Conservation (phyloP, 495 filamentous ascomycete species). For the Massariosphaeria phaeospora region DNA sequence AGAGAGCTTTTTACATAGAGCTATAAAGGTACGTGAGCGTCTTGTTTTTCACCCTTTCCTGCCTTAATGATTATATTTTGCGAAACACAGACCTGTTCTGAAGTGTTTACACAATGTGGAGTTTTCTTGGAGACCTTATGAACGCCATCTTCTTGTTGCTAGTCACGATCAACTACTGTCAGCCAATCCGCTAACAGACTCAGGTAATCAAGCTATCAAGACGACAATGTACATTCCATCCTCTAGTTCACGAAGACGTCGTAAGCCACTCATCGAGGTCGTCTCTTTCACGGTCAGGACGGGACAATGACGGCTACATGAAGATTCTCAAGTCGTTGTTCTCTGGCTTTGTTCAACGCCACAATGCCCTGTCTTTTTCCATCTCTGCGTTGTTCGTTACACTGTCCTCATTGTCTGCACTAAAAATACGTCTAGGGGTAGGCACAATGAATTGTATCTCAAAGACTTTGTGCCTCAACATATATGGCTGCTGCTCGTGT, state of each 20-base stretch:
- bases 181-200: neutral
- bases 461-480: constrained; percentile 14
- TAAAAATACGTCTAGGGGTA: neutral
- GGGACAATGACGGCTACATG: neutral
- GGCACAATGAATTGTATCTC: constrained; percentile 1
- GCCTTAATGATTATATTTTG: constrained; percentile 27
- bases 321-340: neutral
- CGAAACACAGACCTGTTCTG: constrained; percentile 37
- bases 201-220: too few relatives aligned
- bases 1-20: too few relatives aligned
- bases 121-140: constrained; percentile 36
- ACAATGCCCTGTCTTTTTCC: neutral
- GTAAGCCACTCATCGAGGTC: neutral
- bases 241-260: too few relatives aligned
- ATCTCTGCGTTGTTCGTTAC: neutral
- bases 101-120: too few relatives aligned
- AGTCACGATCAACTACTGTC: neutral
- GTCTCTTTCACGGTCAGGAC: constrained; percentile 2
- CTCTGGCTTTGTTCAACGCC: neutral
- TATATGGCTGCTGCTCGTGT: constrained; percentile 3
- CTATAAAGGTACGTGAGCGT: constrained; percentile 4
- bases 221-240: too few relatives aligned
- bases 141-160: neutral
- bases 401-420: neutral
- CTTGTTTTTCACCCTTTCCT: neutral